Percentiles rank a stretch among this genome's conserved stretches.
These are phyloP conservation scores for Clarireedia homoeocarpa DNA, from an alignment of 2,329 filamentous ascomycete species.

Conservation along the genomic window DNA sequence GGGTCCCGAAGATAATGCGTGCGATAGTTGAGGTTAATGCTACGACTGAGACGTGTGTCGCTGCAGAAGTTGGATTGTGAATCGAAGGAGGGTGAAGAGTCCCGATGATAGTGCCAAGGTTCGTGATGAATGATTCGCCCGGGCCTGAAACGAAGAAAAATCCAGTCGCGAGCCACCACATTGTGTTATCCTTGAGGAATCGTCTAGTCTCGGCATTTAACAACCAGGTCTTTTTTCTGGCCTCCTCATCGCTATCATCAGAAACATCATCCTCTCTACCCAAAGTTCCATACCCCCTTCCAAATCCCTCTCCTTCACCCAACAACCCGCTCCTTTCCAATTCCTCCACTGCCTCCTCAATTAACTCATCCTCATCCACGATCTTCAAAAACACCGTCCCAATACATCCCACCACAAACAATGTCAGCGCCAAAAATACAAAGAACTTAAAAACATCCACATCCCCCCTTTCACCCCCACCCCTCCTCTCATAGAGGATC, in stretches of 20 bases:
- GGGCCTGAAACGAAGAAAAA: slow-evolving; percentile 77
- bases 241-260: slow-evolving; percentile 40
- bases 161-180: slow-evolving; percentile 89
- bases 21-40: slow-evolving; percentile 86
- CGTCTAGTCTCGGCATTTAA: slow-evolving; percentile 83
- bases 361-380: slow-evolving; percentile 78
- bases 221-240: slow-evolving; percentile 78
- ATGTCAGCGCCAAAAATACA: slow-evolving; percentile 68
- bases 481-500: slow-evolving; percentile 61
- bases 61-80: slow-evolving; percentile 49
- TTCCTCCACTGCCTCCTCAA: slow-evolving; percentile 84
- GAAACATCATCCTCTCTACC: slow-evolving; percentile 28
- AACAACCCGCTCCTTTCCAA: slow-evolving; percentile 83
- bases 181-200: slow-evolving; percentile 81
- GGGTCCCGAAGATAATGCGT: slow-evolving; percentile 77
- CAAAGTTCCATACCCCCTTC: slow-evolving; percentile 56
- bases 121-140: slow-evolving; percentile 97
- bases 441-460: slow-evolving; percentile 81
- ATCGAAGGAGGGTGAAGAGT: slow-evolving; percentile 61
- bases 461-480: slow-evolving; percentile 56
- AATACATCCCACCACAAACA: slow-evolving; percentile 62
- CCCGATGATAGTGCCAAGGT: slow-evolving; percentile 86
- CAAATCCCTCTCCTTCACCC: slow-evolving; percentile 66
- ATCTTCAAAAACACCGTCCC: slow-evolving; percentile 70
- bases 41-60: slow-evolving; percentile 89